phyloP scores from a whole-genome alignment of 164 flowering plant species.

The Platanus orientalis region DNA sequence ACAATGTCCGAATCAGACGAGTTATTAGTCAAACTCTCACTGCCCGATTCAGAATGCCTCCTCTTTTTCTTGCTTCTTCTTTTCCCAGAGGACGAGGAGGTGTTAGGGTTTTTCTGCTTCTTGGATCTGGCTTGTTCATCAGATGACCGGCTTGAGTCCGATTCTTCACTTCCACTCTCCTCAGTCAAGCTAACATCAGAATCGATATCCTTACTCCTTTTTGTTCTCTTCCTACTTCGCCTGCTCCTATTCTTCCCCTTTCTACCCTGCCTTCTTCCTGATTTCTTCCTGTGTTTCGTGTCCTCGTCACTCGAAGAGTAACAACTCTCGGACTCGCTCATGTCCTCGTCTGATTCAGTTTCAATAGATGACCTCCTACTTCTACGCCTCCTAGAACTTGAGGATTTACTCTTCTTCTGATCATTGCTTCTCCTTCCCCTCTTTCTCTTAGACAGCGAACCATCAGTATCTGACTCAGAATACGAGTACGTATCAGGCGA shows the following conservation, averaged over 20 bases:
- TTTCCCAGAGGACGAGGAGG: constrained; percentile 22
- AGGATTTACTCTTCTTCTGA: constrained; percentile 29
- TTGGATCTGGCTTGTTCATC: constrained; percentile 18
- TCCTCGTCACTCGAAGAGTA: constrained; percentile 17
- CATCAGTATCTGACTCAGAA: constrained; percentile 36
- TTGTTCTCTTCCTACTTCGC: constrained; percentile 22
- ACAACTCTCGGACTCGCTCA: constrained; percentile 25
- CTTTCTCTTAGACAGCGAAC: constrained; percentile 27
- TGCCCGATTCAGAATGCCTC: constrained; percentile 21
- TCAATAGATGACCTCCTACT: constrained; percentile 28
- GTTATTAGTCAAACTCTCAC: background rate
- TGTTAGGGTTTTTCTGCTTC: constrained; percentile 11
- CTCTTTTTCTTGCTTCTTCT: constrained; percentile 35
- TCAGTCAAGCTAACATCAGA: constrained; percentile 39
- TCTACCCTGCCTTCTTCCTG: constrained; percentile 22
- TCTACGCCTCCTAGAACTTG: constrained; percentile 27
- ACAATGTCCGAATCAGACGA: constrained; percentile 27
- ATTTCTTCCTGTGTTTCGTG: constrained; percentile 14
- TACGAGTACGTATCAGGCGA: constrained; percentile 14
- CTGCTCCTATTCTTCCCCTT: constrained; percentile 12
- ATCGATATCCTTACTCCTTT: constrained; percentile 23
- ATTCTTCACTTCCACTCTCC: constrained; percentile 32
- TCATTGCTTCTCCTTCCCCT: constrained; percentile 10
- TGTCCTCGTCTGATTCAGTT: constrained; percentile 29
- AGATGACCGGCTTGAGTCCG: constrained; percentile 24